These are phyloP conservation scores for Solanum paucissectum DNA, from an alignment of 257 asterid genomes.

Conservation along the genomic window DNA sequence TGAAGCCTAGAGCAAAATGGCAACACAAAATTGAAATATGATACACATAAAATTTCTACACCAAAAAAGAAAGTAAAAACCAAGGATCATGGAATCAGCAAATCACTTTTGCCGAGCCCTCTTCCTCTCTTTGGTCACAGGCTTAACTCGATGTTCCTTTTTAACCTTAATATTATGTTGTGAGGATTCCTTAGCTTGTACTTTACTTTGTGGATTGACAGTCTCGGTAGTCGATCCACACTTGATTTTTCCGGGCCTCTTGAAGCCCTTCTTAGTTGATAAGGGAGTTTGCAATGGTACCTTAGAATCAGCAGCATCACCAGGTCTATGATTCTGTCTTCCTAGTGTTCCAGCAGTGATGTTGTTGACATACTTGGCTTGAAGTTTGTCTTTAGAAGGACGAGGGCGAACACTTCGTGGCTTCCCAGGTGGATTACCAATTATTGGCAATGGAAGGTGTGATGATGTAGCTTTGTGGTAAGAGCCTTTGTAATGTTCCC, in stretches of 20 bases:
- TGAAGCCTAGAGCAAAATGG: neutral
- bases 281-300: slow-evolving; percentile 11
- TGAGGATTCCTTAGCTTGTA: slow-evolving; percentile 22
- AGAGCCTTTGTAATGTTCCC: slow-evolving; percentile 26
- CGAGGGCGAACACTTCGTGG: slow-evolving; percentile 73
- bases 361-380: slow-evolving; percentile 11
- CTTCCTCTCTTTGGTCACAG: slow-evolving; percentile 31
- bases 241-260: slow-evolving; percentile 25
- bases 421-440: slow-evolving; percentile 63
- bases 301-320: slow-evolving; percentile 10
- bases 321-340: slow-evolving; percentile 6
- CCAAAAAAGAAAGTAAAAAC: neutral
- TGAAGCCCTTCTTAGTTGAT: slow-evolving; percentile 33
- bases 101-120: slow-evolving; percentile 29
- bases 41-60: neutral
- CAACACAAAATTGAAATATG: neutral
- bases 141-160: slow-evolving; percentile 12
- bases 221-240: neutral
- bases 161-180: neutral
- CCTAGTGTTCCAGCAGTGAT: neutral
- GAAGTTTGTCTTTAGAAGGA: slow-evolving; percentile 21
- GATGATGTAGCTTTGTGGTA: slow-evolving; percentile 35
- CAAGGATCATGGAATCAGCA: neutral
- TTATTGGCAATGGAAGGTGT: slow-evolving; percentile 19
- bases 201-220: slow-evolving; percentile 15